Evolutionary conservation across 139 green algal genomes (phyloP).

Genomic region (Chlamydomonas schloesseri): DNA sequence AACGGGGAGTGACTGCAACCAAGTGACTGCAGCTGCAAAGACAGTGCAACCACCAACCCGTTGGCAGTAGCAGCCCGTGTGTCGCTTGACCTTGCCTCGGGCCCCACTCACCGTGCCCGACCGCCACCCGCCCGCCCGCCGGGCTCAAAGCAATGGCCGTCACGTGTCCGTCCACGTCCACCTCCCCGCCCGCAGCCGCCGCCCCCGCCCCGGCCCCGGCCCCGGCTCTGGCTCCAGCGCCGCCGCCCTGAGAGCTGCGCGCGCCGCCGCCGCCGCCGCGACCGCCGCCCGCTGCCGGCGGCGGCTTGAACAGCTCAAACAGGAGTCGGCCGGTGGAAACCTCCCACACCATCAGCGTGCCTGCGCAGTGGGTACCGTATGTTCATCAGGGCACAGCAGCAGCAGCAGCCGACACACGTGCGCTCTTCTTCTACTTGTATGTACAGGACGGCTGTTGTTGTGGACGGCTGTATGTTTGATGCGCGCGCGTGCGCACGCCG

Average conservation of each 20-base stretch:
- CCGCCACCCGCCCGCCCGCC: background rate
- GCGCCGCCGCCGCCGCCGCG: background rate
- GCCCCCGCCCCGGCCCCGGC: background rate
- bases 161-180: constrained; percentile 11
- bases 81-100: too few species aligned
- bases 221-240: background rate
- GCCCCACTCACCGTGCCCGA: constrained; percentile 36
- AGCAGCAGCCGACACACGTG: too few species aligned
- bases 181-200: background rate
- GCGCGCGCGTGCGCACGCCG: too few species aligned
- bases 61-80: too few species aligned
- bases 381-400: too few species aligned
- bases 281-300: background rate
- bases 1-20: too few species aligned
- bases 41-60: too few species aligned
- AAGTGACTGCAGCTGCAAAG: too few species aligned
- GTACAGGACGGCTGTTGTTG: too few species aligned
- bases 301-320: background rate
- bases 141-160: constrained; percentile 27
- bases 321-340: constrained; percentile 22
- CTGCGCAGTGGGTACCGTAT: too few species aligned
- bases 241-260: background rate
- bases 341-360: constrained; percentile 32
- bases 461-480: too few species aligned
- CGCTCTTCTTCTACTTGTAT: too few species aligned